Percentiles rank a stretch among this genome's conserved stretches.
These are phyloP conservation scores for Primulina huaijiensis DNA, from an alignment of 257 asterid species.

Conservation along the genomic window DNA sequence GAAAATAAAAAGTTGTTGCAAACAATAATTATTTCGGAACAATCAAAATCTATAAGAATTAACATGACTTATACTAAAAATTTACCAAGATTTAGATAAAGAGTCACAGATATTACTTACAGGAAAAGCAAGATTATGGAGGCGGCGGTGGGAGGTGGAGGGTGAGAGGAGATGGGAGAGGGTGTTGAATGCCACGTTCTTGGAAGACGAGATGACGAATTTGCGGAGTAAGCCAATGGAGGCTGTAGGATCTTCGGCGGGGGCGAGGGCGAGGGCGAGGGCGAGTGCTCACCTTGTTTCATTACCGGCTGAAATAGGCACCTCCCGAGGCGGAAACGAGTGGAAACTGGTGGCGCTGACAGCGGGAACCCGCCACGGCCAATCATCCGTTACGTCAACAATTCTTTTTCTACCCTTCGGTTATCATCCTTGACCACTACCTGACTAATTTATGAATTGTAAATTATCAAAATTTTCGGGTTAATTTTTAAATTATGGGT, in stretches of 20 bases:
- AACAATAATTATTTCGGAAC: too few relatives aligned
- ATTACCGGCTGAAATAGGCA: background rate
- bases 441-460: too few relatives aligned
- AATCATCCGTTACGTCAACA: background rate
- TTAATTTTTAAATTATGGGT: too few relatives aligned
- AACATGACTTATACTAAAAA: too few relatives aligned
- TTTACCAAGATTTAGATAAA: slow-evolving; percentile 11
- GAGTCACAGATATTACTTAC: slow-evolving; percentile 39
- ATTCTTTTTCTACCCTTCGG: too few relatives aligned
- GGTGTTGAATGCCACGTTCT: slow-evolving; percentile 66
- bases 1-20: too few relatives aligned
- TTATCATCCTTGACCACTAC: too few relatives aligned
- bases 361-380: background rate
- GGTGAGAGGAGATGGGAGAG: slow-evolving; percentile 23
- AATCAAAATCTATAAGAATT: too few relatives aligned
- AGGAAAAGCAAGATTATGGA: slow-evolving; percentile 51
- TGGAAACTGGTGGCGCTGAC: background rate
- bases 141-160: too few relatives aligned
- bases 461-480: too few relatives aligned
- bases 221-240: slow-evolving; percentile 47
- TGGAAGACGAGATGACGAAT: slow-evolving; percentile 68
- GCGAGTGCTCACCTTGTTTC: background rate
- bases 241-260: background rate
- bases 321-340: background rate
- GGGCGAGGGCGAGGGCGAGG: background rate